Percentiles rank a stretch among this genome's conserved stretches.
Conservation (phyloP, 106 monocot genomes). For the Allium sativum region DNA sequence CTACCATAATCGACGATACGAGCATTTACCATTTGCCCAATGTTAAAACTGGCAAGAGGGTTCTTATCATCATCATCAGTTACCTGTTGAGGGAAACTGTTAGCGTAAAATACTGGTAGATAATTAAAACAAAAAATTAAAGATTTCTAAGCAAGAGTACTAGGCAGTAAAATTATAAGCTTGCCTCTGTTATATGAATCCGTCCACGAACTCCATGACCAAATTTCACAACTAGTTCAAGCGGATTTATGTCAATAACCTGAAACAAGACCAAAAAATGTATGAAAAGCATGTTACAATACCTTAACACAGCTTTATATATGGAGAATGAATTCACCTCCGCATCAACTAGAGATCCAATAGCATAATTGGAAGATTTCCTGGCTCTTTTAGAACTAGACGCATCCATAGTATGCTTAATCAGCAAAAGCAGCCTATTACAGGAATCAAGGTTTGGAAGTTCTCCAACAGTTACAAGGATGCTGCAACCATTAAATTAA, state of each 20-base stretch:
- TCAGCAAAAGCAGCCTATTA: slow-evolving; percentile 55
- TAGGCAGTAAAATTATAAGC: not conserved
- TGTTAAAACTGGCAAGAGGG: slow-evolving; percentile 43
- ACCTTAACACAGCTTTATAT: too few species aligned
- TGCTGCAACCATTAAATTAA: slow-evolving; percentile 15
- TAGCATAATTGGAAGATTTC: slow-evolving; percentile 30
- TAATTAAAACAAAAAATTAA: not conserved
- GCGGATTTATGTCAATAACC: slow-evolving; percentile 63
- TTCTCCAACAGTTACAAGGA: slow-evolving; percentile 50
- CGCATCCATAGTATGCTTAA: slow-evolving; percentile 18
- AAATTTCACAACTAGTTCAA: slow-evolving; percentile 67
- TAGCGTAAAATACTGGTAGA: not conserved
- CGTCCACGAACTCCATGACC: slow-evolving; percentile 45
- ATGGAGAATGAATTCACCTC: slow-evolving; percentile 39
- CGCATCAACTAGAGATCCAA: slow-evolving; percentile 74
- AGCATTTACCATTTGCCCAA: slow-evolving; percentile 62
- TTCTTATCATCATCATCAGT: slow-evolving; percentile 35
- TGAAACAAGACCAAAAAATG: slow-evolving; percentile 1
- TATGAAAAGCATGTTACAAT: too few species aligned
- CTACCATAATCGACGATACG: slow-evolving; percentile 41
- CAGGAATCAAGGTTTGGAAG: slow-evolving; percentile 39
- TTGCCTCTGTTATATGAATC: slow-evolving; percentile 90
- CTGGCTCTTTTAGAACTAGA: slow-evolving; percentile 53
- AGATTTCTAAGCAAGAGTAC: too few species aligned
- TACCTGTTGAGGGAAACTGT: slow-evolving; percentile 26